These are phyloP conservation scores for Entrophospora sp. DNA, from an alignment of 192 early-diverging fungal genomes.

Conservation along the genomic window DNA sequence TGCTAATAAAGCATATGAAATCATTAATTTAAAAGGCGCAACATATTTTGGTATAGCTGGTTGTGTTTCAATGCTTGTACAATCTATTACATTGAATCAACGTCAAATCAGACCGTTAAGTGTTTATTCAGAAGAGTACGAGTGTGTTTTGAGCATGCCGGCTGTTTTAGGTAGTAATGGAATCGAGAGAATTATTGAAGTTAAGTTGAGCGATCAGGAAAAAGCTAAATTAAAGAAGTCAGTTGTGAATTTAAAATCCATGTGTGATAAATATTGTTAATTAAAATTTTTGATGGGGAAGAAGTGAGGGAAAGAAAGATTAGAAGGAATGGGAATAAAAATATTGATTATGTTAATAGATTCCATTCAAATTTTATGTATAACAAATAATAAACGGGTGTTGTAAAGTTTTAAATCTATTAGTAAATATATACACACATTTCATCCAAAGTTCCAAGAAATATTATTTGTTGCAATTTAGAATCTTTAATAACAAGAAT, in stretches of 20 bases:
- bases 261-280: slow-evolving; percentile 46
- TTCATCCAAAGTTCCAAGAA: too few relatives aligned
- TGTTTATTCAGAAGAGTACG: slow-evolving; percentile 53
- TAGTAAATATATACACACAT: too few relatives aligned
- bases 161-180: slow-evolving; percentile 67
- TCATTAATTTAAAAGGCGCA: slow-evolving; percentile 79
- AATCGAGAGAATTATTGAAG: slow-evolving; percentile 61
- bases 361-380: too few relatives aligned
- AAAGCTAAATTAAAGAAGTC: slow-evolving; percentile 44
- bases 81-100: slow-evolving; percentile 62
- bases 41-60: slow-evolving; percentile 82
- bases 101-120: slow-evolving; percentile 61
- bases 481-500: too few relatives aligned
- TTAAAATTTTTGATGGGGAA: too few relatives aligned
- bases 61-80: slow-evolving; percentile 58
- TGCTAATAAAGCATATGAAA: slow-evolving; percentile 66
- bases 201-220: slow-evolving; percentile 54
- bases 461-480: too few relatives aligned
- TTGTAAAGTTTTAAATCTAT: too few relatives aligned
- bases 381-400: too few relatives aligned
- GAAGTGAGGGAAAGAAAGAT: too few relatives aligned
- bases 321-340: too few relatives aligned
- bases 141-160: slow-evolving; percentile 66
- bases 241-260: slow-evolving; percentile 43
- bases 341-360: too few relatives aligned